Evolutionary conservation across 306 rosid genomes (phyloP).

Genomic region (Lathyrus sativus): DNA sequence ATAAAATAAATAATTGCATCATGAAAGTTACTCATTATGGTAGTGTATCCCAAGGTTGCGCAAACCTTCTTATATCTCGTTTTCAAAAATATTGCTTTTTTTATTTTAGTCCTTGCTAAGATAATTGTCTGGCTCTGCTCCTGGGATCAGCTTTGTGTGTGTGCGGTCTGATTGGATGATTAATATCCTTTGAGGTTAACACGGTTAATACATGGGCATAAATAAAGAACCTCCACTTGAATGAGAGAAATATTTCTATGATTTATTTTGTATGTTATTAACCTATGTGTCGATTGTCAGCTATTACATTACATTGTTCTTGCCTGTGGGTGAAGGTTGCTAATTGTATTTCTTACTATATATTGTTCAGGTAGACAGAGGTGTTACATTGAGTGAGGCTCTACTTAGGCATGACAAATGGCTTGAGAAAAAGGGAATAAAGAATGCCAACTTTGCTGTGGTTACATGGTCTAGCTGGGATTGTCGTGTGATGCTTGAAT

Average conservation of each 20-base stretch:
- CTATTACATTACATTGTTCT: slow-evolving; percentile 13
- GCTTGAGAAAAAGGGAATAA: slow-evolving; percentile 94
- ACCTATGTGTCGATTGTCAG: slow-evolving; percentile 20
- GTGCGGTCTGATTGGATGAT: slow-evolving; percentile 19
- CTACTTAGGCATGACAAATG: slow-evolving; percentile 92
- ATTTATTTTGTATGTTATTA: not conserved
- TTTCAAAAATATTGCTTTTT: no score
- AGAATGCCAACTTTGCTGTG: slow-evolving; percentile 84
- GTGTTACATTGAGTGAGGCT: slow-evolving; percentile 85
- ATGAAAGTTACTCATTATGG: not conserved
- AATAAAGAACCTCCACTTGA: slow-evolving; percentile 18
- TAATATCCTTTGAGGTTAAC: slow-evolving; percentile 29
- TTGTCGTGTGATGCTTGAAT: slow-evolving; percentile 90
- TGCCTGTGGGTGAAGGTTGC: slow-evolving; percentile 19
- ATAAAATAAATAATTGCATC: no score
- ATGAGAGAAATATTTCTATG: slow-evolving; percentile 19
- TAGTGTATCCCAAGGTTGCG: not conserved
- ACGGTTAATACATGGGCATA: slow-evolving; percentile 6
- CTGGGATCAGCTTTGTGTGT: not conserved
- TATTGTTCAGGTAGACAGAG: slow-evolving; percentile 83
- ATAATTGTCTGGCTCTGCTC: no score
- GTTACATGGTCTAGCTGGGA: slow-evolving; percentile 99
- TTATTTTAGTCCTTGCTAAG: not conserved
- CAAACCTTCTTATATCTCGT: not conserved
- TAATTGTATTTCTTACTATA: slow-evolving; percentile 32